Conservation (phyloP, 352 stramenopile species). For the Pythium phragmitis region DNA sequence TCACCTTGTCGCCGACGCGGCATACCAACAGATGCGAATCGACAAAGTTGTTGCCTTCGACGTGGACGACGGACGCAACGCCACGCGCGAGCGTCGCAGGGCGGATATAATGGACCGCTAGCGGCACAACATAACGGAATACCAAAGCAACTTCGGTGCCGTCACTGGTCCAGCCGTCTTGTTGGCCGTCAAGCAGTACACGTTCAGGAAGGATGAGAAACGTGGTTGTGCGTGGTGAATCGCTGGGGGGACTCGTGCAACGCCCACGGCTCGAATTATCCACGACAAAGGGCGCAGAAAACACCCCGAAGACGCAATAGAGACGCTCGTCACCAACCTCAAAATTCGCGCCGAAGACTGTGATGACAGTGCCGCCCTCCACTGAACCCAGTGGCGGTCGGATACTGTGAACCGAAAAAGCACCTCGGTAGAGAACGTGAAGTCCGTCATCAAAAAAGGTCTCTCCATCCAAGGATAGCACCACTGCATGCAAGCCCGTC, state of each 20-base stretch:
- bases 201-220: conserved; percentile 10
- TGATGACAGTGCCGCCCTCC: conserved; percentile 40
- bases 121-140: conserved; percentile 9
- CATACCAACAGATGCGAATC: conserved; percentile 43
- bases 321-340: conserved; percentile 12
- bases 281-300: not conserved
- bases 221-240: not conserved
- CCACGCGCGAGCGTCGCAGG: conserved; percentile 5
- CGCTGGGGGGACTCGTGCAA: conserved; percentile 6
- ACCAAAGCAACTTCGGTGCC: not conserved
- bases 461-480: conserved; percentile 45
- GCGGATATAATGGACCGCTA: conserved; percentile 9
- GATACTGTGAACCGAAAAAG: conserved; percentile 35
- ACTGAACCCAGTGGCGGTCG: conserved; percentile 41
- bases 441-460: conserved; percentile 46
- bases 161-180: not conserved
- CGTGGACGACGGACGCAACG: conserved; percentile 13
- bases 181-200: not conserved
- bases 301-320: conserved; percentile 22
- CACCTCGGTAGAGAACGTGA: conserved; percentile 42
- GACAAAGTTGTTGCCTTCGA: conserved; percentile 38
- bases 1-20: conserved; percentile 21
- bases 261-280: not conserved
- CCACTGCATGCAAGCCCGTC: conserved; percentile 39
- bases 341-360: conserved; percentile 21